phyloP scores from a whole-genome alignment of 331 rosid genomes.

The Malus hybrid region DNA sequence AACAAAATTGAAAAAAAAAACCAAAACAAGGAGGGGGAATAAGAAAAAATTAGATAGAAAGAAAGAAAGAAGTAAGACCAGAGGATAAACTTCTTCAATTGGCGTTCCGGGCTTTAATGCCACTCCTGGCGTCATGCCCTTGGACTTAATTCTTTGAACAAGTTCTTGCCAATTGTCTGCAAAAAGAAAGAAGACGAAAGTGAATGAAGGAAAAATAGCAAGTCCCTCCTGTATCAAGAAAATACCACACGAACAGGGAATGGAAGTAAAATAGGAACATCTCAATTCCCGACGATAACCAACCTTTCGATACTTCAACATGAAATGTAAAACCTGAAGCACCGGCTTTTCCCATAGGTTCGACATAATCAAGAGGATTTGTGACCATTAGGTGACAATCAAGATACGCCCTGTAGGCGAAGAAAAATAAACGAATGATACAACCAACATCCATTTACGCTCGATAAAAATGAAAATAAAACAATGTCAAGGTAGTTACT shows the following conservation, averaged over 20 bases:
- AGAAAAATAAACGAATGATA: background rate
- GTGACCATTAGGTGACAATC: slow-evolving; percentile 95
- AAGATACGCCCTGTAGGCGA: slow-evolving; percentile 57
- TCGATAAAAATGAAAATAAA: background rate
- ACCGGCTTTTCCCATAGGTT: slow-evolving; percentile 80
- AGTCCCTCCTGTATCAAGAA: slow-evolving; percentile 1
- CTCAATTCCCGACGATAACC: background rate
- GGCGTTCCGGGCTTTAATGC: slow-evolving; percentile 85
- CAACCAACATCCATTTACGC: slow-evolving; percentile 4
- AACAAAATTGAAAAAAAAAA: background rate
- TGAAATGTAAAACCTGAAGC: slow-evolving; percentile 97
- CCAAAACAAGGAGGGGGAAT: background rate
- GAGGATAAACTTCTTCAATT: slow-evolving; percentile 75
- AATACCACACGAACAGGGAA: slow-evolving; percentile 1
- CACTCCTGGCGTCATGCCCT: slow-evolving; percentile 85
- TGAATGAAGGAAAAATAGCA: background rate
- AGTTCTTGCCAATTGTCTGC: slow-evolving; percentile 91
- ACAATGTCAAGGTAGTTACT: slow-evolving; percentile 32
- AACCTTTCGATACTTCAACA: slow-evolving; percentile 74
- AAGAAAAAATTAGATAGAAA: background rate
- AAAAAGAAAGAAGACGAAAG: background rate
- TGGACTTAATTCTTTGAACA: slow-evolving; percentile 51
- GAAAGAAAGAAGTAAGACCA: slow-evolving; percentile 33
- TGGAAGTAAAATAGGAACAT: background rate
- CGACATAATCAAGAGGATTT: slow-evolving; percentile 70